These are phyloP conservation scores for Pythium utonaiense DNA, from an alignment of 352 stramenopile genomes.

Conservation along the genomic window DNA sequence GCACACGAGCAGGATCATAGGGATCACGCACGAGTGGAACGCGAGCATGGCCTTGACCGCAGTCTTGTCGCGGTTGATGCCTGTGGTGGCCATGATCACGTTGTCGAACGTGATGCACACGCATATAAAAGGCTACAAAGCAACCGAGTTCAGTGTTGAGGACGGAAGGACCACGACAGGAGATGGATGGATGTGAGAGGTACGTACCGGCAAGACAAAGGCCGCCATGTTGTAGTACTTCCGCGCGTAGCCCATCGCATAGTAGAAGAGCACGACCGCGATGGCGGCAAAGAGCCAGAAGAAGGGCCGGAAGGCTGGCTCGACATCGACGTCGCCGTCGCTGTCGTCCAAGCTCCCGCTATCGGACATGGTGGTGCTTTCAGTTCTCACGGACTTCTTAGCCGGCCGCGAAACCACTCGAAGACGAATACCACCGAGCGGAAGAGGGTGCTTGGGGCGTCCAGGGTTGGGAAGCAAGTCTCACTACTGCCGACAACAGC, in stretches of 20 bases:
- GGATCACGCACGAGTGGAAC: slow-evolving; percentile 80
- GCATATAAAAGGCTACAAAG: slow-evolving; percentile 70
- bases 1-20: slow-evolving; percentile 82
- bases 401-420: not conserved
- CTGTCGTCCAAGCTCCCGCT: not conserved
- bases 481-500: not conserved
- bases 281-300: slow-evolving; percentile 68
- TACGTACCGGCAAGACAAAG: slow-evolving; percentile 70
- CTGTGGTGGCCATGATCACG: slow-evolving; percentile 71
- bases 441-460: not conserved
- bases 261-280: slow-evolving; percentile 69
- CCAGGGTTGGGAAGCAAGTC: not conserved
- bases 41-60: slow-evolving; percentile 72
- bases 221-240: slow-evolving; percentile 72
- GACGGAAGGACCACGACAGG: not conserved
- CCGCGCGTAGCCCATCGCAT: slow-evolving; percentile 61
- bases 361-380: not conserved
- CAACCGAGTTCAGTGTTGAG: too few species aligned
- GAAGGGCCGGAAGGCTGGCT: slow-evolving; percentile 47
- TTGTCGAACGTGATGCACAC: slow-evolving; percentile 80
- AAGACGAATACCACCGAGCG: not conserved
- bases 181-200: not conserved
- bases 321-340: slow-evolving; percentile 41
- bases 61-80: slow-evolving; percentile 48
- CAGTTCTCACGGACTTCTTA: not conserved